Conservation (phyloP, 2,329 filamentous ascomycete species). For the Lasiodiplodia citricola region DNA sequence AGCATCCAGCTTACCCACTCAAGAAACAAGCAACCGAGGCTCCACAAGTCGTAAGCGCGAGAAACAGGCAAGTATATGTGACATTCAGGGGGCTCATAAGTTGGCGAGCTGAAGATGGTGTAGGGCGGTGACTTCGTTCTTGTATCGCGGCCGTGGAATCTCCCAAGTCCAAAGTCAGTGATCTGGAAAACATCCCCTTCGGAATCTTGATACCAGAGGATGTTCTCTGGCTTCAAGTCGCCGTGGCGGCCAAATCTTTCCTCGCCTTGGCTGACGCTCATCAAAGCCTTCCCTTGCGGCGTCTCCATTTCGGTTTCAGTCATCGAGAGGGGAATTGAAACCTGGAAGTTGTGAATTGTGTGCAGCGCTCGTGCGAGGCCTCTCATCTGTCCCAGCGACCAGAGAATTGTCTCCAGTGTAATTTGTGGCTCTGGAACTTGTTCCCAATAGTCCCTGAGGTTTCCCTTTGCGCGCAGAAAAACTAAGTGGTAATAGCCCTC, state of each 20-base stretch:
- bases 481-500: background rate
- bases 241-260: constrained; percentile 41
- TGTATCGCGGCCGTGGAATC: constrained; percentile 42
- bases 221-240: constrained; percentile 47
- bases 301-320: background rate
- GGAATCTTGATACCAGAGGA: constrained; percentile 36
- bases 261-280: constrained; percentile 6
- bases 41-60: constrained; percentile 44
- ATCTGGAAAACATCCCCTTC: constrained; percentile 35
- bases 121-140: constrained; percentile 34
- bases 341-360: background rate
- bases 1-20: constrained; percentile 39
- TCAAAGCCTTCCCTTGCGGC: background rate
- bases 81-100: constrained; percentile 50
- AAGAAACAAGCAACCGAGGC: constrained; percentile 38
- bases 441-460: constrained; percentile 9
- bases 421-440: background rate
- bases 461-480: background rate
- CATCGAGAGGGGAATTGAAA: background rate
- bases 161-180: constrained; percentile 43
- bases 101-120: constrained; percentile 31
- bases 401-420: background rate
- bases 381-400: constrained; percentile 1
- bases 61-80: constrained; percentile 37
- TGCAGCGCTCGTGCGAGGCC: background rate